A percentile compares a stretch with the other conserved stretches of the same genome.
Conservation (phyloP, 2,329 filamentous ascomycete species). For the Ceratocystis eucalypticola region DNA sequence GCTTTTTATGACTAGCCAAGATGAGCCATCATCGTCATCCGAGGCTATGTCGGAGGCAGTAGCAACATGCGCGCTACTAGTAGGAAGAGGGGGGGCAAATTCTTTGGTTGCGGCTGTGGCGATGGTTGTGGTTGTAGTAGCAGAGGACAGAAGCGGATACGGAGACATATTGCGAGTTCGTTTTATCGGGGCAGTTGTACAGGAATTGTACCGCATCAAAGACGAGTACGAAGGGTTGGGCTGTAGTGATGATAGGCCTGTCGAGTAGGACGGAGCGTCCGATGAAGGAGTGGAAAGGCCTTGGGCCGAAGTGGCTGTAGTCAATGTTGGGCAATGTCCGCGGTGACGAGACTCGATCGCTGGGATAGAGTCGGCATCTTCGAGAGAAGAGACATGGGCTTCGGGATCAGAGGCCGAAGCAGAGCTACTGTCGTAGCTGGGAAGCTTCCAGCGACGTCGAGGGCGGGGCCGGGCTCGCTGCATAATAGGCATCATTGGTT, state of each 20-base stretch:
- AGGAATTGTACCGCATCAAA: conserved; percentile 9
- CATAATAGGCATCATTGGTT: conserved; percentile 11
- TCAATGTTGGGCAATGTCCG: conserved; percentile 2
- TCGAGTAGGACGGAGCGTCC: conserved; percentile 5
- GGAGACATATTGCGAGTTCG: background rate
- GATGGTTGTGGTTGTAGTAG: background rate
- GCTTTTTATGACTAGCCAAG: background rate
- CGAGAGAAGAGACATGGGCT: background rate
- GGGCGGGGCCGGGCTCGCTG: conserved; percentile 11
- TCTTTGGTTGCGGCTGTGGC: too few species aligned
- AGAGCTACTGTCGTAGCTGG: conserved; percentile 6
- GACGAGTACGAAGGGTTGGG: conserved; percentile 7
- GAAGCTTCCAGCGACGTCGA: conserved; percentile 3
- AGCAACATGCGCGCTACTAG: background rate
- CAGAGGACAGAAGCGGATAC: background rate
- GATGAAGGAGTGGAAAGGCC: conserved; percentile 2
- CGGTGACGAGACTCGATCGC: background rate
- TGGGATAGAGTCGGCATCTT: background rate
- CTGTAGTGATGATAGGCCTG: conserved; percentile 8
- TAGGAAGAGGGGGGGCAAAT: background rate
- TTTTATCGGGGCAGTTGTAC: conserved; percentile 8
- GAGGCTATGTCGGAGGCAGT: background rate
- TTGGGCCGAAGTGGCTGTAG: background rate
- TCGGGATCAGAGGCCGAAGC: background rate
- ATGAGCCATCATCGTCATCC: background rate